A percentile compares a stretch with the other conserved stretches of the same genome.
Conservation (phyloP, 2,329 filamentous ascomycete species). For the Fonsecaea multimorphosa region DNA sequence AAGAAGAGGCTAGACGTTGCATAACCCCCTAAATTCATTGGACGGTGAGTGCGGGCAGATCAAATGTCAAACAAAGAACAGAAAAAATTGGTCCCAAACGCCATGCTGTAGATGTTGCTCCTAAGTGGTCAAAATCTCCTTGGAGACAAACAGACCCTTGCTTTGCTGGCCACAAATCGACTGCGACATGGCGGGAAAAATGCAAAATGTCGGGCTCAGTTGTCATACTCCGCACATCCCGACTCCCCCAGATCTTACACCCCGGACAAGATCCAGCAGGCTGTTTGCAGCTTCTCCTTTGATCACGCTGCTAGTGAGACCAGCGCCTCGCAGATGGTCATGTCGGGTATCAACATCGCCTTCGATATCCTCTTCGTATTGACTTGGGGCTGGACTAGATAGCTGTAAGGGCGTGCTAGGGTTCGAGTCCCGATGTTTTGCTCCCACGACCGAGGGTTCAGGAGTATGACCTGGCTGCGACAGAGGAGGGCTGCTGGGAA, state of each 20-base stretch:
- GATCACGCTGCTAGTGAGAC: constrained; percentile 39
- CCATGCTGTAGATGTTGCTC: neutral
- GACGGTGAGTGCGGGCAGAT: neutral
- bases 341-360: constrained; percentile 5
- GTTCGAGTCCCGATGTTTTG: neutral
- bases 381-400: constrained; percentile 26
- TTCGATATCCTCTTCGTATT: neutral
- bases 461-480: constrained; percentile 2
- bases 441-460: neutral
- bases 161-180: neutral
- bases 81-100: neutral
- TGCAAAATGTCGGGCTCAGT: neutral
- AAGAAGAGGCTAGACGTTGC: neutral
- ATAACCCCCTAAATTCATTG: neutral
- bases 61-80: neutral
- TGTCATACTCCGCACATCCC: constrained; percentile 31
- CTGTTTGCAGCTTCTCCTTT: constrained; percentile 39
- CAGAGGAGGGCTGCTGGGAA: constrained; percentile 34
- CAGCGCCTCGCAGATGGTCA: constrained; percentile 14
- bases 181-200: neutral
- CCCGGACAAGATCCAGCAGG: constrained; percentile 37
- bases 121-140: neutral
- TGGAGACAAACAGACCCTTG: neutral
- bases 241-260: constrained; percentile 24
- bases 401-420: constrained; percentile 31